Conservation (phyloP, 2,329 filamentous ascomycete species). For the Colletotrichum plurivorum region DNA sequence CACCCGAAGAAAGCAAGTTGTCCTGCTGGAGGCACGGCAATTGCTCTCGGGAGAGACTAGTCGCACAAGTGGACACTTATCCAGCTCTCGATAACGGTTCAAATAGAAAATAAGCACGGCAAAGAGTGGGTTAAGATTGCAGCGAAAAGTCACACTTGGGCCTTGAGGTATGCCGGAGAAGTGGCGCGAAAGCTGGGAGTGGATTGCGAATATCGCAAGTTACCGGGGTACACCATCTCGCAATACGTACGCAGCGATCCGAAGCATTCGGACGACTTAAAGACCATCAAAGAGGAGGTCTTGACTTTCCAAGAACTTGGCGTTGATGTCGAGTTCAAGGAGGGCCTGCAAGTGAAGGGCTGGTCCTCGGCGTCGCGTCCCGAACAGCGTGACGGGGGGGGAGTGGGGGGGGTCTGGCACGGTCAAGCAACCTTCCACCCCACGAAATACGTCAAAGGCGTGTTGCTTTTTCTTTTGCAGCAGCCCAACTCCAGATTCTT, state of each 20-base stretch:
- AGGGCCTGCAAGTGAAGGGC: conserved; percentile 62
- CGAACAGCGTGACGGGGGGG: no score
- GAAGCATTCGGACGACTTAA: conserved; percentile 60
- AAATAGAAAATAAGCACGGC: conserved; percentile 67
- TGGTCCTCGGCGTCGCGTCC: no score
- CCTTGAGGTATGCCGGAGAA: conserved; percentile 64
- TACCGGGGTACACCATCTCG: conserved; percentile 65
- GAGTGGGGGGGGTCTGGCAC: no score
- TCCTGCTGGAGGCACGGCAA: conserved; percentile 68
- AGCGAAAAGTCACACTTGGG: conserved; percentile 69
- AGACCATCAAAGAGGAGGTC: conserved; percentile 61
- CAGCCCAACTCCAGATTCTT: conserved; percentile 68
- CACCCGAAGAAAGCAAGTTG: conserved; percentile 61
- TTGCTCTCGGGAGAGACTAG: conserved; percentile 67
- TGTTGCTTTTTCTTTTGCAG: conserved; percentile 64
- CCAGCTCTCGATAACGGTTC: conserved; percentile 69
- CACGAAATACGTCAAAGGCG: conserved; percentile 67
- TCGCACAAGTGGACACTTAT: conserved; percentile 67
- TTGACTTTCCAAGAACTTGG: conserved; percentile 59
- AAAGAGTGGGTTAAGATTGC: conserved; percentile 61
- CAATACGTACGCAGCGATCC: conserved; percentile 59
- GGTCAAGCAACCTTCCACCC: conserved; percentile 70
- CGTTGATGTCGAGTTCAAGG: conserved; percentile 57
- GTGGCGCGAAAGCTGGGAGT: conserved; percentile 63
- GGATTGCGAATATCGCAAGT: conserved; percentile 68